Percentiles rank a stretch among this genome's conserved stretches.
Evolutionary conservation across 2,329 filamentous ascomycete genomes (phyloP).

Genomic region (Colletotrichum sansevieriae): DNA sequence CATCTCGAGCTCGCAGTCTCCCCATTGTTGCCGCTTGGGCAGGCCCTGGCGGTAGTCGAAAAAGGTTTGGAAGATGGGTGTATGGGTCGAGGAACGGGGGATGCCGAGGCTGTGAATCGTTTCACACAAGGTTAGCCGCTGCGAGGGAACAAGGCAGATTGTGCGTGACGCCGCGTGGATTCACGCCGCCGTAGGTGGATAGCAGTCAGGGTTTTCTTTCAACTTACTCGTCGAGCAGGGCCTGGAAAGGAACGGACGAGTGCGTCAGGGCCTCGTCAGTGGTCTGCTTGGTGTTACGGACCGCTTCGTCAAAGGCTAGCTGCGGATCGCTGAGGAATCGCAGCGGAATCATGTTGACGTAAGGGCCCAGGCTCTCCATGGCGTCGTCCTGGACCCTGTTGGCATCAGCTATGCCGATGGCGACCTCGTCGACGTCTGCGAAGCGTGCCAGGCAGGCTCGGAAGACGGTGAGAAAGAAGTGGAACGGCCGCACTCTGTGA

Average conservation of each 20-base stretch:
- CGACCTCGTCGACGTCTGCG: conserved; percentile 50
- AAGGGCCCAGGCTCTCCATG: conserved; percentile 57
- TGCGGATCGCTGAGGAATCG: conserved; percentile 47
- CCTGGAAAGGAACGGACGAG: conserved; percentile 62
- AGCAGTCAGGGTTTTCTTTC: no score
- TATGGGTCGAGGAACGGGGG: conserved; percentile 52
- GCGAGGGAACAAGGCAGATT: no score
- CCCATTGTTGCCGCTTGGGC: conserved; percentile 6
- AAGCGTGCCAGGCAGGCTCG: neutral
- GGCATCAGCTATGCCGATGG: conserved; percentile 62
- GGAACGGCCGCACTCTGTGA: conserved; percentile 51
- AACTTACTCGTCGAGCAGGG: conserved; percentile 55
- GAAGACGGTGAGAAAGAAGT: conserved; percentile 60
- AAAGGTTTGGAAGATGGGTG: conserved; percentile 63
- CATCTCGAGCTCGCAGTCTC: neutral
- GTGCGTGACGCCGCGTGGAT: no score
- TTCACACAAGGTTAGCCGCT: no score
- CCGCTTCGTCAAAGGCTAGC: no score
- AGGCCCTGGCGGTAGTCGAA: conserved; percentile 50
- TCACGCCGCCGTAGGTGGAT: no score
- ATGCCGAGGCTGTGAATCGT: conserved; percentile 49
- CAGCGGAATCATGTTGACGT: conserved; percentile 63
- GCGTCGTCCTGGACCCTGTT: conserved; percentile 51
- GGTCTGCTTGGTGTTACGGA: conserved; percentile 25
- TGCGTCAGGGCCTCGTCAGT: conserved; percentile 47